Conservation (phyloP, 108 stramenopile genomes). For the Pelagomonas calceolata region DNA sequence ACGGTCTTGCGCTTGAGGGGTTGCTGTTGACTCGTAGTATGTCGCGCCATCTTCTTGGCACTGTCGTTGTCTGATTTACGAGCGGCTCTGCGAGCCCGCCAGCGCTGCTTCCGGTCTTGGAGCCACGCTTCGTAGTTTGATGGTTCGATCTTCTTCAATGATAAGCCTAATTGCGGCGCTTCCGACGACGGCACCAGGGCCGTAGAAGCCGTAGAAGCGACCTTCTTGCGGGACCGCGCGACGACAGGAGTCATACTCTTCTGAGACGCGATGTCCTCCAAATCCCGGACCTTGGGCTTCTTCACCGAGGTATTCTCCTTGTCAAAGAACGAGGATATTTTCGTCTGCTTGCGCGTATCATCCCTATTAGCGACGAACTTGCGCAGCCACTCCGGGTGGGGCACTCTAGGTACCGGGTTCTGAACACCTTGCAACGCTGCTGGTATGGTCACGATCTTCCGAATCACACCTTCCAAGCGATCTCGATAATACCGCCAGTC, state of each 20-base stretch:
- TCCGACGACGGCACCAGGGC: too few relatives aligned
- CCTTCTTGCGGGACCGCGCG: too few relatives aligned
- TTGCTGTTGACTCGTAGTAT: not conserved
- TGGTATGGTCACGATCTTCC: conserved; percentile 98
- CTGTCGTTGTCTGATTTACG: not conserved
- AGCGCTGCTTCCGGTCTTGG: conserved; percentile 64
- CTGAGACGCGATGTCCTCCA: too few relatives aligned
- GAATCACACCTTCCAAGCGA: conserved; percentile 86
- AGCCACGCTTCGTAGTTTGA: conserved; percentile 60
- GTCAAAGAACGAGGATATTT: conserved; percentile 63
- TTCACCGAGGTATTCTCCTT: not conserved
- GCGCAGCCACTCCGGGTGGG: conserved; percentile 89
- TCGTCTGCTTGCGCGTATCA: conserved; percentile 71
- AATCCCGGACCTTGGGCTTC: not conserved
- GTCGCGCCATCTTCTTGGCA: not conserved
- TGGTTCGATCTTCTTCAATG: not conserved
- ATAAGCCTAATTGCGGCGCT: not conserved
- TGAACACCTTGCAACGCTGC: conserved; percentile 85
- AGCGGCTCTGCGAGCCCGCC: conserved; percentile 56
- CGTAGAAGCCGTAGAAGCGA: too few relatives aligned
- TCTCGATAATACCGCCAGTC: conserved; percentile 97
- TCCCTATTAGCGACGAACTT: conserved; percentile 65
- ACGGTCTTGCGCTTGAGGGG: conserved; percentile 16
- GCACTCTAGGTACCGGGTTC: conserved; percentile 87
- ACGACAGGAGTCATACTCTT: too few relatives aligned